These are phyloP conservation scores for Exophiala mesophila DNA, from an alignment of 2,329 filamentous ascomycete genomes.

Conservation along the genomic window DNA sequence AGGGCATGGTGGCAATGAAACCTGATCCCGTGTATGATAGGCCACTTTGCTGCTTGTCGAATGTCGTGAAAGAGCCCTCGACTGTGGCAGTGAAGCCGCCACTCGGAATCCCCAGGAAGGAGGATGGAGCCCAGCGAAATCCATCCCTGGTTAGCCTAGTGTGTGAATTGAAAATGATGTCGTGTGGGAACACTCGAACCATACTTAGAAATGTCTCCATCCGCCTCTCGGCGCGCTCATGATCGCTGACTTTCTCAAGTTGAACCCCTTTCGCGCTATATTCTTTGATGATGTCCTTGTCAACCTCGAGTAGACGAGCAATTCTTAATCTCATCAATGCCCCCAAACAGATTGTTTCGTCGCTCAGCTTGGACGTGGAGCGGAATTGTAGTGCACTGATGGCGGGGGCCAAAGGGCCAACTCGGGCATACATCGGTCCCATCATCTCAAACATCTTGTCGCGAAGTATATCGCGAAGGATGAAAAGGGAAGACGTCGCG, in stretches of 20 bases:
- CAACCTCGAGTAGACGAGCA: neutral
- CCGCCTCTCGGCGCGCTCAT: neutral
- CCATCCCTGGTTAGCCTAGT: neutral
- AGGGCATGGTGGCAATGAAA: neutral
- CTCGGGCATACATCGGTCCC: neutral
- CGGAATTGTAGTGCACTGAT: neutral
- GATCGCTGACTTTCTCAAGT: neutral
- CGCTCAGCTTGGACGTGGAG: neutral
- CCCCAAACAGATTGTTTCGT: neutral
- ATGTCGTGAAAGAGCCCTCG: neutral
- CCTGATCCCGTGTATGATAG: neutral
- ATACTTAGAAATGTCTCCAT: neutral
- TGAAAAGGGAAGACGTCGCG: neutral
- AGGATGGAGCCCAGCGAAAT: neutral
- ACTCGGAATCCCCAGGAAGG: neutral
- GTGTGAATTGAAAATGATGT: neutral
- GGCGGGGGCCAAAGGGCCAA: neutral
- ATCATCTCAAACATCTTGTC: neutral
- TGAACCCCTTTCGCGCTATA: neutral
- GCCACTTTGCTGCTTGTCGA: neutral
- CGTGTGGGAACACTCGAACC: neutral
- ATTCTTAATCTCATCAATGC: neutral
- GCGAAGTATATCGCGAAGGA: neutral
- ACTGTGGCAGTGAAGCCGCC: neutral
- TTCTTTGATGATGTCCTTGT: neutral